Conservation (phyloP, 1,139 yeast species). For the Geotrichum restrictum region DNA sequence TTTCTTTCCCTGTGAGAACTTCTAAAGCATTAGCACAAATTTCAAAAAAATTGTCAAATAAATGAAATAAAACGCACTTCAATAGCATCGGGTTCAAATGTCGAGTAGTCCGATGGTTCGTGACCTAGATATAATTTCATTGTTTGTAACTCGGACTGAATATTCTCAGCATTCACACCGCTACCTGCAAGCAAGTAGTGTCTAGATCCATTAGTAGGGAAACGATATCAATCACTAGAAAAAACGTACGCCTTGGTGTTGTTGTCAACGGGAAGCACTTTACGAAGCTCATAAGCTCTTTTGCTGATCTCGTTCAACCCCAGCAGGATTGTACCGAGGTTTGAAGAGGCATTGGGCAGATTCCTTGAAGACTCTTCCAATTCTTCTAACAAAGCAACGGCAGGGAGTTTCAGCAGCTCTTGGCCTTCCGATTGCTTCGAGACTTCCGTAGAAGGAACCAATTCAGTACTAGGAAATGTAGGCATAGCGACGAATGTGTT, state of each 20-base stretch:
- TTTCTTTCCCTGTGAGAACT: slow-evolving; percentile 56
- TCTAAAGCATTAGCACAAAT: slow-evolving; percentile 6
- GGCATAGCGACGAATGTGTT: slow-evolving; percentile 2
- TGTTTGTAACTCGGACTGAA: slow-evolving; percentile 55
- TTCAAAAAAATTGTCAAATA: not conserved
- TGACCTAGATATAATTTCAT: slow-evolving; percentile 31
- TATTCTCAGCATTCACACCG: slow-evolving; percentile 84
- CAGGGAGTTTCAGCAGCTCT: slow-evolving; percentile 34
- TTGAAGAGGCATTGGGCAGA: slow-evolving; percentile 60
- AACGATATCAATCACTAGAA: not conserved
- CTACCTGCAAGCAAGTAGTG: slow-evolving; percentile 87
- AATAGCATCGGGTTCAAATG: slow-evolving; percentile 28
- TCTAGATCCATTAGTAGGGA: slow-evolving; percentile 16
- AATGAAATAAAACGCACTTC: slow-evolving; percentile 21
- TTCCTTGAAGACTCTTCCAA: slow-evolving; percentile 67
- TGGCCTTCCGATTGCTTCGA: not conserved
- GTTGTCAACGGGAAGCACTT: slow-evolving; percentile 43
- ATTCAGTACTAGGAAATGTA: not conserved
- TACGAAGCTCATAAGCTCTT: slow-evolving; percentile 60
- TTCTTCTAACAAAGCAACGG: slow-evolving; percentile 50
- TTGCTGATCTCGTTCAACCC: slow-evolving; percentile 75
- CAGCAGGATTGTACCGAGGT: slow-evolving; percentile 67
- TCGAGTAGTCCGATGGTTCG: slow-evolving; percentile 25
- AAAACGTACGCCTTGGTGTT: slow-evolving; percentile 63
- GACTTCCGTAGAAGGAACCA: not conserved